Evolutionary conservation across 768 basidiomycete species (phyloP).

Genomic region (Rhodosporidiobolus odoratus): DNA sequence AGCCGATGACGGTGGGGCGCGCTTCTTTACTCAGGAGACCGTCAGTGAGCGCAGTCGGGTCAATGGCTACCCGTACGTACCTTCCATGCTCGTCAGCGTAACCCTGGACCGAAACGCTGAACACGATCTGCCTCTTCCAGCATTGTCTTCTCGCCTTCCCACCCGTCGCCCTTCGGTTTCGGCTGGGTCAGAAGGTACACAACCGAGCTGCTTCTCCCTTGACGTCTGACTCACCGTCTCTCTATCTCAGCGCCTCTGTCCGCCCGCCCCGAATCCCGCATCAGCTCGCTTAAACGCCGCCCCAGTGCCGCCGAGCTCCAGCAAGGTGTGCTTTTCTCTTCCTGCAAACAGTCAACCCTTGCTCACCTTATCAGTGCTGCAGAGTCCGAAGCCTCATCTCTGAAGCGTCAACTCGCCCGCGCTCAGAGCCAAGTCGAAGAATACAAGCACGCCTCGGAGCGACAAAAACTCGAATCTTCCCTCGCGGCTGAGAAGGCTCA

Average conservation of each 20-base stretch:
- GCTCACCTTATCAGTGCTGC: not conserved
- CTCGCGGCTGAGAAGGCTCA: constrained; percentile 9
- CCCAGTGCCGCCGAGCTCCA: constrained; percentile 24
- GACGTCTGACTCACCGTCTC: not conserved
- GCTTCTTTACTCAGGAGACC: constrained; percentile 15
- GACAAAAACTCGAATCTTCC: constrained; percentile 11
- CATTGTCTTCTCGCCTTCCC: constrained; percentile 13
- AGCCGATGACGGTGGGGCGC: constrained; percentile 30
- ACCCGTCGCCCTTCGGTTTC: constrained; percentile 24
- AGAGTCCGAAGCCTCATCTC: constrained; percentile 28
- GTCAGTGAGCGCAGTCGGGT: not conserved
- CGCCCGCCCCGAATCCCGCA: not conserved
- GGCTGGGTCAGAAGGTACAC: not conserved
- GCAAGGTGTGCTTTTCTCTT: constrained; percentile 3
- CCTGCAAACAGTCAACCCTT: too few relatives aligned
- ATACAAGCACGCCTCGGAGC: constrained; percentile 21
- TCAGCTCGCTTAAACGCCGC: constrained; percentile 13
- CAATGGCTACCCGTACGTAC: not conserved
- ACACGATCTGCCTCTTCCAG: not conserved
- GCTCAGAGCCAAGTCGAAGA: constrained; percentile 29
- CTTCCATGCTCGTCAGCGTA: not conserved
- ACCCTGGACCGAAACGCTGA: too few relatives aligned
- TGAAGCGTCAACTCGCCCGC: constrained; percentile 32
- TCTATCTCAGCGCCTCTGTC: not conserved
- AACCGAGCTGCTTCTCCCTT: too few relatives aligned